Conservation (phyloP, 371 early-diverging fungal species). For the Mucor irregularis region DNA sequence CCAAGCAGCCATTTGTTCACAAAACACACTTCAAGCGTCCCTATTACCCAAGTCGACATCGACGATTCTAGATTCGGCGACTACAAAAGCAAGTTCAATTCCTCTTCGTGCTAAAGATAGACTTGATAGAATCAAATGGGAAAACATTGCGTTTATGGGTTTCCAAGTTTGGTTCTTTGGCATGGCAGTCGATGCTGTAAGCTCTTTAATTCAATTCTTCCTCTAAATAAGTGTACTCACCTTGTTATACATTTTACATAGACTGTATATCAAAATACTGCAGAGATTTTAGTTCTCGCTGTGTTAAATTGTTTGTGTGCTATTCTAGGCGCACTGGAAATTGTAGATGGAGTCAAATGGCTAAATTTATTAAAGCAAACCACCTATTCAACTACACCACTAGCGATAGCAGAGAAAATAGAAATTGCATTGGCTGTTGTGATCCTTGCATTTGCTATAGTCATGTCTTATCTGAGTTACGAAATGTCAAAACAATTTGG, state of each 20-base stretch:
- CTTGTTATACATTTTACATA: constrained; percentile 7
- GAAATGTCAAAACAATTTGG: constrained; percentile 41
- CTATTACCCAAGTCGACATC: constrained; percentile 13
- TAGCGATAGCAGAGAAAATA: constrained; percentile 29
- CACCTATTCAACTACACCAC: constrained; percentile 13
- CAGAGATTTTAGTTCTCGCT: constrained; percentile 39
- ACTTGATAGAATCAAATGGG: constrained; percentile 30
- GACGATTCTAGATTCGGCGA: constrained; percentile 5
- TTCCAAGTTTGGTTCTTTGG: constrained; percentile 31
- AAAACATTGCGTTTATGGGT: constrained; percentile 32
- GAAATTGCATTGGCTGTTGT: constrained; percentile 29
- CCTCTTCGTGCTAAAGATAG: constrained; percentile 19
- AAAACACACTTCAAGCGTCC: constrained; percentile 19
- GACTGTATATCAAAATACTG: constrained; percentile 50
- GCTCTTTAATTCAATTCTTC: neutral
- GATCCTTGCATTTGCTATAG: constrained; percentile 28
- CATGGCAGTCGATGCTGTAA: constrained; percentile 49
- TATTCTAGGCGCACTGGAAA: constrained; percentile 43
- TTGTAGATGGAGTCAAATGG: constrained; percentile 51
- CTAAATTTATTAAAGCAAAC: constrained; percentile 23
- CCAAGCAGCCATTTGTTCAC: constrained; percentile 23
- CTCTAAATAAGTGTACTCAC: neutral
- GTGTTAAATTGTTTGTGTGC: constrained; percentile 46
- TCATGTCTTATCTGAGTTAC: constrained; percentile 34
- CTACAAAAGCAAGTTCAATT: constrained; percentile 6